These are phyloP conservation scores for Nicotiana benthamiana DNA, from an alignment of 257 asterid species.

Conservation along the genomic window DNA sequence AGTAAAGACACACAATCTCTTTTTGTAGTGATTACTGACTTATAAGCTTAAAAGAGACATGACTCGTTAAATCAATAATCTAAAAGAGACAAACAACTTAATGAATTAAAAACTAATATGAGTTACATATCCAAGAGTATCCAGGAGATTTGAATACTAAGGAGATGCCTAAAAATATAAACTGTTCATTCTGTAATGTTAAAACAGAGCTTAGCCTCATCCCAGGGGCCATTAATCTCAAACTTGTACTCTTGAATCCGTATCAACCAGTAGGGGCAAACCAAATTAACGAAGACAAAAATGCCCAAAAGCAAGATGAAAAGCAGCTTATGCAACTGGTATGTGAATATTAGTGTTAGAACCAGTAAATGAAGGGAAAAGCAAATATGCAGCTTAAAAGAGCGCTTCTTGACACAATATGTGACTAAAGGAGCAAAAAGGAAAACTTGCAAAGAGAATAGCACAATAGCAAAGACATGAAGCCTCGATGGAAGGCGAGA, in stretches of 20 bases:
- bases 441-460: slow-evolving; percentile 83
- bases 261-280: slow-evolving; percentile 88
- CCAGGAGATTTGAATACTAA: not conserved
- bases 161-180: not conserved
- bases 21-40: no score
- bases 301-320: slow-evolving; percentile 46
- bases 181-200: slow-evolving; percentile 49
- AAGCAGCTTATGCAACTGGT: slow-evolving; percentile 45
- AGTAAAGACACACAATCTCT: no score
- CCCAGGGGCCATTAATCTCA: slow-evolving; percentile 98
- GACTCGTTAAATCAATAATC: not conserved
- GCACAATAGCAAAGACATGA: slow-evolving; percentile 68
- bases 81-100: not conserved
- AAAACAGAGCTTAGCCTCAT: slow-evolving; percentile 91
- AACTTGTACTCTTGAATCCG: slow-evolving; percentile 85
- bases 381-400: slow-evolving; percentile 57
- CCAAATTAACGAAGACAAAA: slow-evolving; percentile 61
- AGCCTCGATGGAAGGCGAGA: slow-evolving; percentile 88
- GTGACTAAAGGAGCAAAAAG: slow-evolving; percentile 79
- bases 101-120: not conserved
- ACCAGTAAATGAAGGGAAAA: slow-evolving; percentile 52
- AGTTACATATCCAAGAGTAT: not conserved
- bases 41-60: no score
- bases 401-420: slow-evolving; percentile 56
- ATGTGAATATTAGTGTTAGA: slow-evolving; percentile 37